Evolutionary conservation across 441 rosid genomes (phyloP), one percentile per base, ranked within the genome.

Genomic region (Adansonia madagascariensis): DNA sequence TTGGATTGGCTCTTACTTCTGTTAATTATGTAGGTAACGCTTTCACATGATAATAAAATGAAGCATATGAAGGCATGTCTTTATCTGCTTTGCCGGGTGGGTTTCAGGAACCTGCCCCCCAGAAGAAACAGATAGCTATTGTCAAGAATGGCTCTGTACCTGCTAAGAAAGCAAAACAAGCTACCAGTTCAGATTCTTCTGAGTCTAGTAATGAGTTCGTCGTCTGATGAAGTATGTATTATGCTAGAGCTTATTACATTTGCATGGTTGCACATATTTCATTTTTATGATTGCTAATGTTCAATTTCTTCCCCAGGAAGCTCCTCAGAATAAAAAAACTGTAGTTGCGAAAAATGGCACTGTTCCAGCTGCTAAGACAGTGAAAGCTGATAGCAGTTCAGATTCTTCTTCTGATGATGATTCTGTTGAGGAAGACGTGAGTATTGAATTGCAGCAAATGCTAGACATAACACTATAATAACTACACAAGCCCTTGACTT

Each of bases 341-440:
- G 73, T 52, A 39, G 79, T 69, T 43, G 81, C 88, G 5, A 85
- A 84, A 53, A 71, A 81, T 59, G 86, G 80, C 39, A 0, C 80
- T 64, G 80, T n/a, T 50, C 74, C 81, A 27, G 68, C 81, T 47
- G 77, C 77, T 46, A 84, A 71, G 77, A 77, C 75, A 71, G 68
- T 52, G 53, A 72, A 78, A 49, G 50, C 82, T 0, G 79, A n/a
- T 11, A 69, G 75, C 57, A 82, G 82, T 64, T 79, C 84, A 18
- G 89, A 90, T 41, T 83, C 88, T 79, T 35, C 89, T 0, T 15
- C 22, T 63, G 89, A 88, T 2, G 87, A 87, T 63, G 85, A 71
- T 22, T 83, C 86, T 1, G 84, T 79, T 50, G 78, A 75, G 56
- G 87, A 79, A 39, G 73, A 24, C 7, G 73, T 70, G 22, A 70